These are phyloP conservation scores for Scenedesmus sp. DNA, from an alignment of 163 green algal species.

Conservation along the genomic window DNA sequence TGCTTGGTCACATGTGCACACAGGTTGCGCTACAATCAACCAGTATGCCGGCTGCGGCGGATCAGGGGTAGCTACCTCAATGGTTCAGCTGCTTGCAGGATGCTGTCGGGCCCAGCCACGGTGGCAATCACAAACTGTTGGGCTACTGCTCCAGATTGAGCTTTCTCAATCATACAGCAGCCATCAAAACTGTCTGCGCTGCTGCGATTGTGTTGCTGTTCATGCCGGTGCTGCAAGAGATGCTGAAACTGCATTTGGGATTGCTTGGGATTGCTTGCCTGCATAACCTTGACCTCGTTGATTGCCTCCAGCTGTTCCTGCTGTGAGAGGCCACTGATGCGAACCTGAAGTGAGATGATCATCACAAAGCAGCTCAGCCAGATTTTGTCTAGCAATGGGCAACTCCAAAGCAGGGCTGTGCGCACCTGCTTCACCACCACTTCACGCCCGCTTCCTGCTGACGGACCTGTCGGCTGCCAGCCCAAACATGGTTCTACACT, in stretches of 20 bases:
- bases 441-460: neutral
- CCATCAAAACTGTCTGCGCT: no score
- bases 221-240: neutral
- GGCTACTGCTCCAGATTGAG: neutral
- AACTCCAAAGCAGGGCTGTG: neutral
- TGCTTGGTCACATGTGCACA: neutral
- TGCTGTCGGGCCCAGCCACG: neutral
- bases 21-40: neutral
- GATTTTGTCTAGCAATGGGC: neutral
- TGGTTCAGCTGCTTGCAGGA: neutral
- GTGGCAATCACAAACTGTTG: neutral
- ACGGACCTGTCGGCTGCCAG: neutral
- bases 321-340: conserved; percentile 57
- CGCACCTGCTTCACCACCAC: conserved; percentile 72
- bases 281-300: conserved; percentile 66
- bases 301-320: conserved; percentile 60
- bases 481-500: conserved; percentile 1
- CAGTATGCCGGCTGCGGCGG: neutral
- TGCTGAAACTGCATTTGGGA: neutral
- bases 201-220: neutral
- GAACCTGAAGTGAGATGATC: neutral
- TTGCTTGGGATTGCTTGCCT: neutral
- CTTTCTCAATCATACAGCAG: neutral
- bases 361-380: neutral
- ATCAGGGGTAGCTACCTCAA: no score